A percentile compares a stretch with the other conserved stretches of the same genome.
These are phyloP conservation scores for Myxozyma neglecta DNA, from an alignment of 805 yeast genomes.

Conservation along the genomic window DNA sequence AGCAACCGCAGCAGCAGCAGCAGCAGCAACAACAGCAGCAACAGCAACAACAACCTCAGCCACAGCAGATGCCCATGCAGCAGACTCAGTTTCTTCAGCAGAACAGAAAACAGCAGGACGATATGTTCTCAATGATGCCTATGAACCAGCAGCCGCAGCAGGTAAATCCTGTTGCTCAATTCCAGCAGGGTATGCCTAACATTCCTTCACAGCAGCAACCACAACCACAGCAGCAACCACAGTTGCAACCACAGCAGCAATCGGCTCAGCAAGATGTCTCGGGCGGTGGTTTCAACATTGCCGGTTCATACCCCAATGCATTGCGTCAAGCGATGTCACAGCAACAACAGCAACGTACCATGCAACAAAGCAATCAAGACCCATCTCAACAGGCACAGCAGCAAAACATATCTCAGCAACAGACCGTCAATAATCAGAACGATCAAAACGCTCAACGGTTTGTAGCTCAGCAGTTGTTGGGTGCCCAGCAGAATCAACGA, in stretches of 20 bases:
- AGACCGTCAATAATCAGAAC: not conserved
- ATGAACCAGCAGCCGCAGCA: constrained; percentile 24
- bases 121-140: constrained; percentile 9
- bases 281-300: constrained; percentile 3
- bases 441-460: not conserved
- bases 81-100: constrained; percentile 13
- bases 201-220: constrained; percentile 3
- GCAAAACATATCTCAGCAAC: constrained; percentile 9
- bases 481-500: constrained; percentile 3
- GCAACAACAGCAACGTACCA: constrained; percentile 13
- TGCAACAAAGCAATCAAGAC: constrained; percentile 6
- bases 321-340: constrained; percentile 26
- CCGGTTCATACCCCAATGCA: constrained; percentile 23
- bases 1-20: constrained; percentile 14
- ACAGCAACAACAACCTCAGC: constrained; percentile 9
- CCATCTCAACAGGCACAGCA: not conserved
- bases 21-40: constrained; percentile 24
- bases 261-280: not conserved
- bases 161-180: constrained; percentile 14
- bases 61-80: constrained; percentile 3
- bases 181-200: constrained; percentile 7
- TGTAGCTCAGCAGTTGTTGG: constrained; percentile 26
- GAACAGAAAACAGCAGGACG: constrained; percentile 18
- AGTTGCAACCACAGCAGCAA: not conserved
- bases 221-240: constrained; percentile 4